phyloP scores from a whole-genome alignment of 177 flowering plant species.

The Vitis hybrid region DNA sequence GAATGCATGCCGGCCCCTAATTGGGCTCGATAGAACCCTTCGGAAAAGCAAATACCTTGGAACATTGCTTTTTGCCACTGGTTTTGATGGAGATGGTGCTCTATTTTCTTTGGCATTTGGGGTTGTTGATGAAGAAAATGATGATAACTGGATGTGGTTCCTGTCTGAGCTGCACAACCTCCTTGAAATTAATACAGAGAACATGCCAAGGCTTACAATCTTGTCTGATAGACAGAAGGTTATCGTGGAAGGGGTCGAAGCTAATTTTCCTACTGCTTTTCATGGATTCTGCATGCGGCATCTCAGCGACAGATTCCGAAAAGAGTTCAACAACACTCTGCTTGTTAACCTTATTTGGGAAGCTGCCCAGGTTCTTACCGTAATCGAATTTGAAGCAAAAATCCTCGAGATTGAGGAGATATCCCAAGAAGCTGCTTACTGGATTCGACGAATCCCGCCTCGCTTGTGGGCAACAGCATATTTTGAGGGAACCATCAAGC shows the following conservation, averaged over 20 bases:
- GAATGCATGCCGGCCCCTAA: slow-evolving; percentile 82
- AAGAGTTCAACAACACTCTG: slow-evolving; percentile 79
- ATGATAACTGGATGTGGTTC: slow-evolving; percentile 98
- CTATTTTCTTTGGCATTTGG: slow-evolving; percentile 94
- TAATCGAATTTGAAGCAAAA: slow-evolving; percentile 78
- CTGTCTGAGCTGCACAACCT: slow-evolving; percentile 85
- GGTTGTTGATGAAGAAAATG: slow-evolving; percentile 91
- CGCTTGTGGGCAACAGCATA: slow-evolving; percentile 97
- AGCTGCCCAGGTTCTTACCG: slow-evolving; percentile 83
- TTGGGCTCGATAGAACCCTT: slow-evolving; percentile 80
- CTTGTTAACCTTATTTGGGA: slow-evolving; percentile 89
- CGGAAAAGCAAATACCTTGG: slow-evolving; percentile 92
- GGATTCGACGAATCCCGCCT: slow-evolving; percentile 85
- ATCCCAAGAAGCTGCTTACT: slow-evolving; percentile 86
- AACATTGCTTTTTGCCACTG: slow-evolving; percentile 81
- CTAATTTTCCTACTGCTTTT: slow-evolving; percentile 91
- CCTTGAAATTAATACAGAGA: slow-evolving; percentile 81
- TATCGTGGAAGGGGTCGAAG: slow-evolving; percentile 86
- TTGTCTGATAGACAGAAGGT: slow-evolving; percentile 87
- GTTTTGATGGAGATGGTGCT: slow-evolving; percentile 95
- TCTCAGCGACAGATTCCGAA: slow-evolving; percentile 79
- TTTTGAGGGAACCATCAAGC: slow-evolving; percentile 60
- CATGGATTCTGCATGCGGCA: slow-evolving; percentile 98
- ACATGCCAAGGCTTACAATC: slow-evolving; percentile 95
- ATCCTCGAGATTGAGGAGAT: slow-evolving; percentile 75